Conservation (phyloP, 345 rosid species). For the Balakata baccata region DNA sequence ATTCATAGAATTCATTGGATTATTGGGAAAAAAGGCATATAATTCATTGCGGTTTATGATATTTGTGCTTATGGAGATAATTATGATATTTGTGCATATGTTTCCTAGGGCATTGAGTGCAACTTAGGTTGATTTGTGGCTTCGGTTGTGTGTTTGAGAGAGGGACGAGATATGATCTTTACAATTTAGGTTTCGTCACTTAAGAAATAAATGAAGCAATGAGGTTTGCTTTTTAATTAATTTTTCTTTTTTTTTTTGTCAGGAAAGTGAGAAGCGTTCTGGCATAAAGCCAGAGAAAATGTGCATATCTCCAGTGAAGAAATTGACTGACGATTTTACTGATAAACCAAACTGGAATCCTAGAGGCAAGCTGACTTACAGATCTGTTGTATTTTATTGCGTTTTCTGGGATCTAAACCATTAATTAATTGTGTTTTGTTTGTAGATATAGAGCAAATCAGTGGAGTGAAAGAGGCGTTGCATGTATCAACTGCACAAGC, state of each 20-base stretch:
- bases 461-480: constrained; percentile 65
- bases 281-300: constrained; percentile 6
- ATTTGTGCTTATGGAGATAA: no score
- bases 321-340: constrained; percentile 22
- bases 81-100: no score
- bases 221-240: not conserved
- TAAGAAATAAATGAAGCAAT: no score
- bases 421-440: not conserved
- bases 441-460: constrained; percentile 57
- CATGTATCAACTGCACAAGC: constrained; percentile 74
- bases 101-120: no score
- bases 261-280: constrained; percentile 27
- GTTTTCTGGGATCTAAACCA: not conserved
- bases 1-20: no score
- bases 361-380: constrained; percentile 36
- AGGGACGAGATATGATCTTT: not conserved
- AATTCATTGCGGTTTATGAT: no score
- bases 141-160: not conserved
- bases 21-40: no score
- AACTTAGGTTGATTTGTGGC: no score
- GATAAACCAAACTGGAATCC: constrained; percentile 56
- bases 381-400: no score
- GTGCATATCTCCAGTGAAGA: constrained; percentile 27
- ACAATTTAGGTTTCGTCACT: not conserved
- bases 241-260: not conserved